phyloP scores from a whole-genome alignment of 805 yeast species.

The Saccharomycopsis lassenensis region DNA sequence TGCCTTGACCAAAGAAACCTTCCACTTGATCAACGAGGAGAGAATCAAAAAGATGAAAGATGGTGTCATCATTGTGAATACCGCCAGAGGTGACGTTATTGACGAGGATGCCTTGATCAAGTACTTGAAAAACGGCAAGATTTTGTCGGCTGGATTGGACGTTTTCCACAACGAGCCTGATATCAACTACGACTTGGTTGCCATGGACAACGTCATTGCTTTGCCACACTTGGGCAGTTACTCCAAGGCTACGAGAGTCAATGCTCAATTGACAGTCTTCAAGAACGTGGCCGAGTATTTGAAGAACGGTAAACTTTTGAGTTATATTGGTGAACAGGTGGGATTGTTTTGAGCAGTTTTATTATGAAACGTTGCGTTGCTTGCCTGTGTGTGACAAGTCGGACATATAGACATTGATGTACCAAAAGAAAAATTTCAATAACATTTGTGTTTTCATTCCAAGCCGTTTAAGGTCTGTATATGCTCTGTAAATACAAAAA shows the following conservation, averaged over 20 bases:
- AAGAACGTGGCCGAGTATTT: conserved; percentile 53
- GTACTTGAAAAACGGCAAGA: conserved; percentile 50
- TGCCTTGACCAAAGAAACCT: conserved; percentile 30
- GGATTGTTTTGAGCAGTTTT: too few relatives aligned
- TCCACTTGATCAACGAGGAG: conserved; percentile 33
- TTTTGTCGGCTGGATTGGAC: conserved; percentile 61
- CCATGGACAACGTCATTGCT: conserved; percentile 60
- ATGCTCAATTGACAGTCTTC: conserved; percentile 66
- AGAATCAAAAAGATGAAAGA: conserved; percentile 61
- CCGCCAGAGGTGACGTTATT: conserved; percentile 81
- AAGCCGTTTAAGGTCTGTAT: too few relatives aligned
- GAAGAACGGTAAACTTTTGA: conserved; percentile 53
- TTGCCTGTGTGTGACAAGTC: too few relatives aligned
- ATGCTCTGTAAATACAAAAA: too few relatives aligned
- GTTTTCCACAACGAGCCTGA: conserved; percentile 70
- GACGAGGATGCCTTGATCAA: conserved; percentile 51
- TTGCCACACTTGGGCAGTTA: conserved; percentile 88
- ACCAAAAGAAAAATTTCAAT: too few relatives aligned
- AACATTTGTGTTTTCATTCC: too few relatives aligned
- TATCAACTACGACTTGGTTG: conserved; percentile 47
- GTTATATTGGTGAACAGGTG: conserved; percentile 70
- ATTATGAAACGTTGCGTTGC: too few relatives aligned
- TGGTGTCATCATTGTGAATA: conserved; percentile 67
- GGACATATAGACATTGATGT: too few relatives aligned
- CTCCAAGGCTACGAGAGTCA: conserved; percentile 58